Evolutionary conservation across 2,329 filamentous ascomycete genomes (phyloP).

Genomic region (Gyromitra esculenta): DNA sequence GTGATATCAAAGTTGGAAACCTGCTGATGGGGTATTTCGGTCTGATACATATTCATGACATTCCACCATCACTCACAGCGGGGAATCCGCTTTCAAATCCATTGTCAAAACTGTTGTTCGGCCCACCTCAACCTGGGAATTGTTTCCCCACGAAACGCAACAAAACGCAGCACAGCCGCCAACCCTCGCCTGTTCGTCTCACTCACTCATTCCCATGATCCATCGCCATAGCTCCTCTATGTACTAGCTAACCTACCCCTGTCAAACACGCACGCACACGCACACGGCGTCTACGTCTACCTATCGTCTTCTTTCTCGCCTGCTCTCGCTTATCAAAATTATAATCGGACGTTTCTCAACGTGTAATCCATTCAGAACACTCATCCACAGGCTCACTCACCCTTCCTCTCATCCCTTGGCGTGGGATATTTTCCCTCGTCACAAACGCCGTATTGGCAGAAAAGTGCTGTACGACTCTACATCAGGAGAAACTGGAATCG

Average conservation of each 20-base stretch:
- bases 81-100: constrained; percentile 33
- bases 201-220: neutral
- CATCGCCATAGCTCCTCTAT: neutral
- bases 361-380: neutral
- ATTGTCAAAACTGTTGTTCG: constrained; percentile 4
- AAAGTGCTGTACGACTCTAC: neutral
- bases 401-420: constrained; percentile 27
- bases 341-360: neutral
- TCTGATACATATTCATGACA: constrained; percentile 44
- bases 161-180: neutral
- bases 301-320: neutral
- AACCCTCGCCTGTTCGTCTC: neutral
- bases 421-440: constrained; percentile 23
- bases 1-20: constrained; percentile 4
- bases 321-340: neutral
- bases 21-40: constrained; percentile 13
- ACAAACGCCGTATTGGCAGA: constrained; percentile 4
- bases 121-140: neutral
- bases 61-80: constrained; percentile 39
- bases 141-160: constrained; percentile 17
- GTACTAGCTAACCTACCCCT: neutral
- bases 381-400: neutral
- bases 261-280: neutral
- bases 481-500: neutral
- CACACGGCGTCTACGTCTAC: neutral